phyloP scores from a whole-genome alignment of 495 filamentous ascomycete species.

The Tuber borchii region DNA sequence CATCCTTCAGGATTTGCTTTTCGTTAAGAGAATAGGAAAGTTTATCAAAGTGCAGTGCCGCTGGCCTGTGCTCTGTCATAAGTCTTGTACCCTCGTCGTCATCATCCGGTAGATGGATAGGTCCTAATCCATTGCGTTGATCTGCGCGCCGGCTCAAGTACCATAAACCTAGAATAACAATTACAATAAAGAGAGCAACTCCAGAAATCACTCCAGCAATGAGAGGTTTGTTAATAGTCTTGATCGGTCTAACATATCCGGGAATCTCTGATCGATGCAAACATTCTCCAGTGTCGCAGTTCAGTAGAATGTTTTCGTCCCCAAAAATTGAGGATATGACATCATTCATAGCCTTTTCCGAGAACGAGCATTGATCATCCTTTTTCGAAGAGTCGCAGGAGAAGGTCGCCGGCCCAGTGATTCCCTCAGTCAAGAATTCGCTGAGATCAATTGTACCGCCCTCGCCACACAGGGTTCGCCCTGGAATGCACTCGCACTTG shows the following conservation, averaged over 20 bases:
- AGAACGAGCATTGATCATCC: constrained; percentile 66
- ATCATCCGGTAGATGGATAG: constrained; percentile 64
- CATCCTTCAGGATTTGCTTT: constrained; percentile 72
- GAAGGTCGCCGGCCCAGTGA: constrained; percentile 82
- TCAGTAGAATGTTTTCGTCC: constrained; percentile 75
- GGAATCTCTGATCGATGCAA: constrained; percentile 85
- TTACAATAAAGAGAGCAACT: constrained; percentile 77
- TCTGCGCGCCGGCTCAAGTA: constrained; percentile 69
- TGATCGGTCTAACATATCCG: constrained; percentile 79
- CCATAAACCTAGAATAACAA: constrained; percentile 76
- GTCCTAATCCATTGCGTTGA: constrained; percentile 58
- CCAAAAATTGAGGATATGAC: constrained; percentile 84
- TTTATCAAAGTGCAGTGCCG: constrained; percentile 79
- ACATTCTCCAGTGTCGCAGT: constrained; percentile 84
- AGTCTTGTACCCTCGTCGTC: constrained; percentile 83
- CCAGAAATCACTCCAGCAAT: constrained; percentile 92
- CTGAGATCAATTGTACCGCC: constrained; percentile 84
- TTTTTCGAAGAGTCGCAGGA: constrained; percentile 52
- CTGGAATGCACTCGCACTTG: constrained; percentile 78
- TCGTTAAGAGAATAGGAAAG: constrained; percentile 81
- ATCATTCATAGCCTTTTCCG: constrained; percentile 82
- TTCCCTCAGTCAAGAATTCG: constrained; percentile 71
- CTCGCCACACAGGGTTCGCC: constrained; percentile 87
- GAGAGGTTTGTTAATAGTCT: constrained; percentile 93
- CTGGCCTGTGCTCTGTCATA: constrained; percentile 83